Evolutionary conservation across 345 rosid genomes (phyloP).

Genomic region (Anastatica hierochuntica): DNA sequence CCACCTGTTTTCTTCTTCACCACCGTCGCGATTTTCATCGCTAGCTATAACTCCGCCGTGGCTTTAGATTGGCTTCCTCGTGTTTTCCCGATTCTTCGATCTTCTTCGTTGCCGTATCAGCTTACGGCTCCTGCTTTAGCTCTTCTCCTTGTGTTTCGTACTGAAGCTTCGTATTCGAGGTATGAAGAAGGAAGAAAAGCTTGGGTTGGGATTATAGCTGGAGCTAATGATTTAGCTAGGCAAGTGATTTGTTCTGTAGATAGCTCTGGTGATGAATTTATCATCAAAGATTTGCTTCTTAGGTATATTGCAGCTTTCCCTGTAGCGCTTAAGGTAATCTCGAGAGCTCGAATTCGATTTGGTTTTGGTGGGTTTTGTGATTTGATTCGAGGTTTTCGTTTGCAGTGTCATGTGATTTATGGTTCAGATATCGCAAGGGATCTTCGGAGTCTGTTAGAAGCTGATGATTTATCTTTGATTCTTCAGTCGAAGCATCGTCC

Average conservation of each 20-base stretch:
- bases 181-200: constrained; percentile 71
- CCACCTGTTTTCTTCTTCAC: constrained; percentile 83
- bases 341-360: too few species aligned
- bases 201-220: constrained; percentile 68
- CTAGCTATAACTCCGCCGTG: constrained; percentile 65
- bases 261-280: constrained; percentile 30
- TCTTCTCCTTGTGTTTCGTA: constrained; percentile 75
- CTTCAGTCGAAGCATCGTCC: constrained; percentile 75
- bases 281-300: constrained; percentile 42
- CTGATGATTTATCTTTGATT: constrained; percentile 56
- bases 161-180: constrained; percentile 94
- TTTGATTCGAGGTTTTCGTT: constrained; percentile 8
- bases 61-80: constrained; percentile 43
- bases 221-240: constrained; percentile 63
- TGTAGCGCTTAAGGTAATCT: constrained; percentile 79
- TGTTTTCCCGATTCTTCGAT: constrained; percentile 56
- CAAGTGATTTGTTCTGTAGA: constrained; percentile 42
- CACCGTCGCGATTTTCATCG: constrained; percentile 45
- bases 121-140: constrained; percentile 89
- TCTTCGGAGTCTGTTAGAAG: constrained; percentile 51
- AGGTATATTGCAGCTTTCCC: constrained; percentile 79
- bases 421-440: constrained; percentile 66
- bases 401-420: constrained; percentile 72
- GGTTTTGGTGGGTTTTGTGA: too few species aligned
- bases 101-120: constrained; percentile 83